Evolutionary conservation across 768 basidiomycete genomes (phyloP), one percentile per base, ranked within the genome.

Genomic region (Mycena galericulata): DNA sequence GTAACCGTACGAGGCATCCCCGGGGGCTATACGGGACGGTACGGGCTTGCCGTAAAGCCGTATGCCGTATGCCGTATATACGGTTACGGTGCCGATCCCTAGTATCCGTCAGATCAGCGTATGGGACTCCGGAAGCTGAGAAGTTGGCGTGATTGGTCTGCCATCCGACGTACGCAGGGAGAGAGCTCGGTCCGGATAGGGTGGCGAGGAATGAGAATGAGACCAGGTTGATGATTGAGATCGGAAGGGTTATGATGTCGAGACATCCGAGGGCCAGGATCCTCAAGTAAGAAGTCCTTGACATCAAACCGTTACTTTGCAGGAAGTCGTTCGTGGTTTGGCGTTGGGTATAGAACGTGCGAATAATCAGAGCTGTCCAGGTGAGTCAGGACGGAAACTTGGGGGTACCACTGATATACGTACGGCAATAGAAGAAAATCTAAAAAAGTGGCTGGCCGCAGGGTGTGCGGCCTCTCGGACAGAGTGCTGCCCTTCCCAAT

Each of bases 351-450:
- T 66, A 66, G 49, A 66, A 18, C 17, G 56, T 66, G 22, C 65
- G 65, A 20, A 66, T 51, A 22, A 66, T 66, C 38, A 66, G 36
- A 26, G 65, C 65, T 66, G 57, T 38, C 14, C 7, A 22, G 15
- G 29, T 4, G 5, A 53, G 22, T 66, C 24, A 43, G 41, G 9
- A 34, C 12, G 36, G 36, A 18, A 41, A 27, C n/a, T n/a, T 18
- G 4, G 36, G 34, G 59, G 32, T 15, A 17, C 12, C 6, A 45
- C 3, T 30, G 24, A 30, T n/a, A 53, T 29, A 46, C n/a, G n/a
- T n/a, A 66, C 65, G 65, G 57, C 56, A 66, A 50, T 66, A 66
- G 26, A 66, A 59, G 30, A 66, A 53, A 40, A 66, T 59, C 15
- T 56, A 59, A 53, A 66, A 51, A 18, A 66, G 57, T 17, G 65